Evolutionary conservation across 192 early-diverging fungal species (phyloP).

Genomic region (Mortierella hygrophila): DNA sequence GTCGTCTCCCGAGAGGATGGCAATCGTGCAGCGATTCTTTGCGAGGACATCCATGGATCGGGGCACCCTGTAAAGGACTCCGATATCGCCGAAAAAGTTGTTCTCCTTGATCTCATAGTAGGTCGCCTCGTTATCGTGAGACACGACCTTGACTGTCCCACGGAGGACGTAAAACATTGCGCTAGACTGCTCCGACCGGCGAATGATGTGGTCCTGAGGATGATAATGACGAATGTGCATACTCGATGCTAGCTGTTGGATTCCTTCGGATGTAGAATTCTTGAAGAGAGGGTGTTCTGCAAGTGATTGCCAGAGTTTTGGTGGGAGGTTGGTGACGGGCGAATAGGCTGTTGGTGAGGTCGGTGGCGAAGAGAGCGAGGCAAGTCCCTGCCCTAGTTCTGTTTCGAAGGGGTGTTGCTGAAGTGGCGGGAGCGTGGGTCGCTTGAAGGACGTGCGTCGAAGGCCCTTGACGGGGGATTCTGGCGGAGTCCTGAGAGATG

Average conservation of each 20-base stretch:
- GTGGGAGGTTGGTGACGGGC: conserved; percentile 23
- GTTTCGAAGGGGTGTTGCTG: not conserved
- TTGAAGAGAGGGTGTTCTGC: conserved; percentile 48
- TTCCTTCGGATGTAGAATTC: conserved; percentile 31
- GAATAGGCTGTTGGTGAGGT: conserved; percentile 29
- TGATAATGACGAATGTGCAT: conserved; percentile 57
- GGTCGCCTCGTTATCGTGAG: conserved; percentile 62
- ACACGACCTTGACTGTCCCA: conserved; percentile 64
- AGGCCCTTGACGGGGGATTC: conserved; percentile 45
- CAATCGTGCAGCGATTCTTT: conserved; percentile 73
- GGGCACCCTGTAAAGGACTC: conserved; percentile 78
- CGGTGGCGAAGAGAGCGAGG: conserved; percentile 36
- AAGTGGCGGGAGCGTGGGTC: not conserved
- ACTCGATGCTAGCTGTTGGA: conserved; percentile 41
- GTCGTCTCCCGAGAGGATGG: conserved; percentile 72
- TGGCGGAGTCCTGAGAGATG: conserved; percentile 42
- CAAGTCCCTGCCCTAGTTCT: not conserved
- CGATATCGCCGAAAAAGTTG: conserved; percentile 87
- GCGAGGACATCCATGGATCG: conserved; percentile 79
- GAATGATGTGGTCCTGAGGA: conserved; percentile 54
- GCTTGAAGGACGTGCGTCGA: conserved; percentile 24
- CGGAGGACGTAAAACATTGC: conserved; percentile 68
- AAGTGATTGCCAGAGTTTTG: conserved; percentile 38
- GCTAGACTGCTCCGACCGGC: conserved; percentile 59
- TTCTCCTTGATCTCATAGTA: conserved; percentile 71